These are phyloP conservation scores for Litsea cubeba DNA, from an alignment of 164 flowering plant species.

Conservation along the genomic window DNA sequence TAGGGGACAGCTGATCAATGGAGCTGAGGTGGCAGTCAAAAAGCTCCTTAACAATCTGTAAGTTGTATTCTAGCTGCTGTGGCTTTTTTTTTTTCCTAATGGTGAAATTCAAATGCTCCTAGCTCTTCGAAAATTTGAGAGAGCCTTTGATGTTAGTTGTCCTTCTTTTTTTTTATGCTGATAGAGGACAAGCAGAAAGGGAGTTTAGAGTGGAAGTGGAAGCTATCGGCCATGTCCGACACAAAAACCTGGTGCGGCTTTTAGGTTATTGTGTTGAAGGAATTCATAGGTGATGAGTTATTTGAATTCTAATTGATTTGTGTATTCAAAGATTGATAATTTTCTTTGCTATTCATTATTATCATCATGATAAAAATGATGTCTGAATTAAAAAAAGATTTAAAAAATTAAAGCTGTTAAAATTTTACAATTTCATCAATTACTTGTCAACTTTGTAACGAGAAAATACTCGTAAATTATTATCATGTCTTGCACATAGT, in stretches of 20 bases:
- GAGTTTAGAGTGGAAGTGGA: constrained; percentile 25
- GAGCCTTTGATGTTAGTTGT: background rate
- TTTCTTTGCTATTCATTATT: too few species aligned
- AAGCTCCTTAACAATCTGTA: constrained; percentile 85
- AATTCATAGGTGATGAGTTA: constrained; percentile 14
- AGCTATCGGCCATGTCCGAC: constrained; percentile 23
- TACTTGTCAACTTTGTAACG: background rate
- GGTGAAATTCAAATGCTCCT: background rate
- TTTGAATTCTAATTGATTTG: background rate
- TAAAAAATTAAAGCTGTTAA: too few species aligned
- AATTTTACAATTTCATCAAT: background rate
- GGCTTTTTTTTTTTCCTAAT: background rate
- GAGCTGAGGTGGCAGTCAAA: constrained; percentile 89
- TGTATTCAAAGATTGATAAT: background rate
- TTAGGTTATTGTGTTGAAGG: constrained; percentile 22
- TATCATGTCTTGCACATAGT: background rate
- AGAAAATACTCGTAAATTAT: too few species aligned
- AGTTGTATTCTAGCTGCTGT: constrained; percentile 19
- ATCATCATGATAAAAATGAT: background rate
- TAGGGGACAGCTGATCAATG: constrained; percentile 67
- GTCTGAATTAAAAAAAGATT: too few species aligned
- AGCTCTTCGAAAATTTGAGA: background rate
- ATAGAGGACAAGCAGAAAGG: constrained; percentile 21
- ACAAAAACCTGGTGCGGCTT: constrained; percentile 20
- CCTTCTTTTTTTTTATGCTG: background rate